Evolutionary conservation across 495 filamentous ascomycete genomes (phyloP).

Genomic region (Neurospora intermedia): DNA sequence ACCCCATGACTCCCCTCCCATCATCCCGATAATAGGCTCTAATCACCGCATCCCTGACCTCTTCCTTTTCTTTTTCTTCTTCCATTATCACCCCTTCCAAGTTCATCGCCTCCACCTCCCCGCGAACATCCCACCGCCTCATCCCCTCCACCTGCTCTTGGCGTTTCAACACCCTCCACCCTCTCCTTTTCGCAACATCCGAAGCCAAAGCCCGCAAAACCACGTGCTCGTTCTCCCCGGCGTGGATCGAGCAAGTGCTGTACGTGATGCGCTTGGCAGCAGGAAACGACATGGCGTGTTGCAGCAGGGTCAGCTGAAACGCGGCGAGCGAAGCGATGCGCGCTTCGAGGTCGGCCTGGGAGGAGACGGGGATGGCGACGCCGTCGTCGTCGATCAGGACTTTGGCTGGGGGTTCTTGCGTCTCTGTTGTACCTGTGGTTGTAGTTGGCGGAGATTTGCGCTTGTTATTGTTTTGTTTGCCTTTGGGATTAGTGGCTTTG

Average conservation of each 20-base stretch:
- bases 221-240: constrained; percentile 80
- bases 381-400: constrained; percentile 41
- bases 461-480: constrained; percentile 30
- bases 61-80: constrained; percentile 41
- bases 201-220: constrained; percentile 59
- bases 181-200: constrained; percentile 49
- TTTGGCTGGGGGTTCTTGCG: constrained; percentile 10
- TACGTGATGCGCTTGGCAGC: constrained; percentile 71
- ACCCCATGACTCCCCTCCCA: constrained; percentile 52
- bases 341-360: constrained; percentile 33
- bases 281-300: constrained; percentile 77
- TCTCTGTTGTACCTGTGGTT: constrained; percentile 7
- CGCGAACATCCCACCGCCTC: constrained; percentile 60
- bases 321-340: constrained; percentile 62
- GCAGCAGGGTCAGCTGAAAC: constrained; percentile 66
- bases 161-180: constrained; percentile 65
- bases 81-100: constrained; percentile 29
- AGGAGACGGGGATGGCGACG: constrained; percentile 27
- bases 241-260: constrained; percentile 82
- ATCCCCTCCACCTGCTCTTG: constrained; percentile 63
- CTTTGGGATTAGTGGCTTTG: background rate
- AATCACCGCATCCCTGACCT: constrained; percentile 61
- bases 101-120: constrained; percentile 38
- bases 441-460: constrained; percentile 16
- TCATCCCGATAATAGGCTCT: constrained; percentile 64